Conservation (phyloP, 306 rosid genomes). For the Quercus robur region DNA sequence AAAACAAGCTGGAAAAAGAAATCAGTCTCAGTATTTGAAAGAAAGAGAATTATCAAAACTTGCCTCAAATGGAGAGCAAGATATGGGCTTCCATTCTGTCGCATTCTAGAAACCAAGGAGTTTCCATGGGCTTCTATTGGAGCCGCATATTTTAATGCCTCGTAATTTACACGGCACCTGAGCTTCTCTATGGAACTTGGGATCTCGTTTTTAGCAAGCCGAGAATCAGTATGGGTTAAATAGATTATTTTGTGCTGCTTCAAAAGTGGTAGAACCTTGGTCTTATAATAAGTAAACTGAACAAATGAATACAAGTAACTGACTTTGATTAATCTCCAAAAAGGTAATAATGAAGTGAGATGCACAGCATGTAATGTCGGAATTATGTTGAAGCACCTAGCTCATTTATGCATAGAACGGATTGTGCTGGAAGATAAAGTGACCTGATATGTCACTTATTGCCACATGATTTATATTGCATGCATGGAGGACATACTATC, state of each 20-base stretch:
- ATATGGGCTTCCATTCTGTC: constrained; percentile 63
- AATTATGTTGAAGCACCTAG: background rate
- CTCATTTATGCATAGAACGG: constrained; percentile 11
- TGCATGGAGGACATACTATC: background rate
- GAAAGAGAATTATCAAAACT: constrained; percentile 27
- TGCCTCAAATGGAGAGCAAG: constrained; percentile 95
- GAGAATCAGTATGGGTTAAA: constrained; percentile 27
- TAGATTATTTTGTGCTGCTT: constrained; percentile 82
- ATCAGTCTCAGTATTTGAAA: constrained; percentile 3
- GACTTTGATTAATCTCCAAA: background rate
- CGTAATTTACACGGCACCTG: constrained; percentile 86
- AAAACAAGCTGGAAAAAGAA: background rate
- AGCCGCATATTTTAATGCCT: constrained; percentile 83
- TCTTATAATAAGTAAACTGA: constrained; percentile 76
- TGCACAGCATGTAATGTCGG: constrained; percentile 2
- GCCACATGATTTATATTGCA: constrained; percentile 12
- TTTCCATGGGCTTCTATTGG: constrained; percentile 73
- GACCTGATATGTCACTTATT: constrained; percentile 3
- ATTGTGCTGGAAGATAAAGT: constrained; percentile 4
- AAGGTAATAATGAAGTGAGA: constrained; percentile 10
- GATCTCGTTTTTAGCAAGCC: constrained; percentile 76
- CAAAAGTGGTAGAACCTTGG: constrained; percentile 78
- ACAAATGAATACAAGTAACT: constrained; percentile 23
- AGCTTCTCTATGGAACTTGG: constrained; percentile 66
- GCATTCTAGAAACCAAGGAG: constrained; percentile 80